phyloP scores from a whole-genome alignment of 1,284 basidiomycete genomes.

The Athelia psychrophila region DNA sequence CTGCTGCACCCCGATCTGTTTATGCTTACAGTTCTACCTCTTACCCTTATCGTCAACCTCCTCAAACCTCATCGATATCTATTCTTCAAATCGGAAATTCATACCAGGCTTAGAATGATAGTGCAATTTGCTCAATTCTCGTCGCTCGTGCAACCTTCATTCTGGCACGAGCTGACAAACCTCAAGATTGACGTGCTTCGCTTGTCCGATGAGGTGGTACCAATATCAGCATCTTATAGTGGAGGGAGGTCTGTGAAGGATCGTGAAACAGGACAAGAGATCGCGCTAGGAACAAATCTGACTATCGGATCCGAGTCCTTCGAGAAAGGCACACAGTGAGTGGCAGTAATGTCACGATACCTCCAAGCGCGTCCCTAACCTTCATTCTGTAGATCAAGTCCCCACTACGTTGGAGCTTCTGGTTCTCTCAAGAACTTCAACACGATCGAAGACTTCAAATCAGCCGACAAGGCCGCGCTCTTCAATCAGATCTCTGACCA shows the following conservation, averaged over 20 bases:
- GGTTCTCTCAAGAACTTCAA: conserved; percentile 93
- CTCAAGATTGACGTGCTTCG: conserved; percentile 92
- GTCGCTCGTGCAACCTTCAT: conserved; percentile 85
- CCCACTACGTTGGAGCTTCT: conserved; percentile 36
- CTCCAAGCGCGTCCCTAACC: not conserved
- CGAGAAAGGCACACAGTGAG: conserved; percentile 34
- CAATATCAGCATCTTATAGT: conserved; percentile 68
- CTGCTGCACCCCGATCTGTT: too few species aligned
- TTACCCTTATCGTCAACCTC: too few species aligned
- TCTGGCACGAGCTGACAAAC: conserved; percentile 90
- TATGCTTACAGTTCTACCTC: too few species aligned
- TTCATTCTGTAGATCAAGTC: conserved; percentile 16
- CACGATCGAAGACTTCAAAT: conserved; percentile 95
- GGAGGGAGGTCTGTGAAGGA: conserved; percentile 74
- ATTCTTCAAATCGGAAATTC: too few species aligned
- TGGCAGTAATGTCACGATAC: conserved; percentile 8
- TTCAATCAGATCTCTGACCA: conserved; percentile 71
- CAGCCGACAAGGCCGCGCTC: conserved; percentile 81
- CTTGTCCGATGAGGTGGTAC: conserved; percentile 73
- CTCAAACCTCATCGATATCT: too few species aligned
- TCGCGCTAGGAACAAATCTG: conserved; percentile 60
- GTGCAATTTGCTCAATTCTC: conserved; percentile 88
- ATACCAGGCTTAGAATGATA: conserved; percentile 24
- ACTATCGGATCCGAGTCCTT: conserved; percentile 61
- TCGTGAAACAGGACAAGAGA: conserved; percentile 65